Conservation (phyloP, 106 monocot genomes). For the Xerophyta viscosa region DNA sequence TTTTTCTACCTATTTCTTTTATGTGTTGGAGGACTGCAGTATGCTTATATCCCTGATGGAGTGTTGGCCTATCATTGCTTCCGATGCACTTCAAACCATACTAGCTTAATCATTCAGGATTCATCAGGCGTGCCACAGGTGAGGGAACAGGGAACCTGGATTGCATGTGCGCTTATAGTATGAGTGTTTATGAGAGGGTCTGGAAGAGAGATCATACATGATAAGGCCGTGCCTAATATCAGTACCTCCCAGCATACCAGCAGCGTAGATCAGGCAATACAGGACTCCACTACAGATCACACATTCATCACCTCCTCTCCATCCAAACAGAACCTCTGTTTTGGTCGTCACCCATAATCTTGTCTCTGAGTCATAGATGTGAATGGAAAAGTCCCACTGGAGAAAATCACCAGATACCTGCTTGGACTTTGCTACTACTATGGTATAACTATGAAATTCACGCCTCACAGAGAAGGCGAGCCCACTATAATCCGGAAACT, state of each 20-base stretch:
- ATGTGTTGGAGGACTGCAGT: slow-evolving; percentile 72
- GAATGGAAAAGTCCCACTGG: slow-evolving; percentile 70
- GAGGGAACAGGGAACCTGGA: slow-evolving; percentile 57
- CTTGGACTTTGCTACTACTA: slow-evolving; percentile 53
- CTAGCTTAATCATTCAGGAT: slow-evolving; percentile 61
- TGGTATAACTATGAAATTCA: slow-evolving; percentile 28
- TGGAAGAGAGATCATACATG: slow-evolving; percentile 39
- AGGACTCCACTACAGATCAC: slow-evolving; percentile 69
- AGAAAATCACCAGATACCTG: slow-evolving; percentile 62
- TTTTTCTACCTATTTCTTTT: too few species aligned
- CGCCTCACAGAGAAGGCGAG: slow-evolving; percentile 51
- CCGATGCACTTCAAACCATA: slow-evolving; percentile 92
- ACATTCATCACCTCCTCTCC: slow-evolving; percentile 89
- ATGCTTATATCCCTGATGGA: slow-evolving; percentile 89
- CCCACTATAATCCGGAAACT: slow-evolving; percentile 61
- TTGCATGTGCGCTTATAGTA: slow-evolving; percentile 29
- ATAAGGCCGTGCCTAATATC: slow-evolving; percentile 57
- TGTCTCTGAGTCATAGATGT: slow-evolving; percentile 51
- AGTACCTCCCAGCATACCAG: slow-evolving; percentile 34
- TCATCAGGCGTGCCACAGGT: slow-evolving; percentile 88
- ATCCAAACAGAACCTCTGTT: slow-evolving; percentile 55
- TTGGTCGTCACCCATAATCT: slow-evolving; percentile 36
- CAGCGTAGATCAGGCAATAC: slow-evolving; percentile 69
- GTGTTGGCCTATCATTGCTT: slow-evolving; percentile 58
- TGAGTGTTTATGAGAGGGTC: slow-evolving; percentile 15